Evolutionary conservation across 2,329 filamentous ascomycete genomes (phyloP), one percentile per base, ranked within the genome.

Genomic region (Lachnellula suecica): DNA sequence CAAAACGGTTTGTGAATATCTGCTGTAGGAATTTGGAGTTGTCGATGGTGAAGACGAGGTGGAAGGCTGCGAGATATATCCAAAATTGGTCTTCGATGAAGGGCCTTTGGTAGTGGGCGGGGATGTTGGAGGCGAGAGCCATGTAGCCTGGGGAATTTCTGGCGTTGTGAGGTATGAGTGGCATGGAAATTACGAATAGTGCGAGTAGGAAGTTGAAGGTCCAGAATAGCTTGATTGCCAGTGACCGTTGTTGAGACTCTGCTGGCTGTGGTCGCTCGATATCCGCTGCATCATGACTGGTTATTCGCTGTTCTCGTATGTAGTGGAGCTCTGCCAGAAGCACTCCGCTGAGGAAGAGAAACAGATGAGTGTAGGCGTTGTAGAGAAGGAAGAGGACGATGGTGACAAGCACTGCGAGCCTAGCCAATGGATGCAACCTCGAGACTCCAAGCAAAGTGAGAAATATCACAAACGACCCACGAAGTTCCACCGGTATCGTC

Each of bases 1-100:
- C 80, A 59, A 82, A 74, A 17, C 70, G 70, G 1, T 71, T 73
- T 62, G 83, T 82, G 59, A 85, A 84, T 59, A 84, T 79, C 2
- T 67, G 54, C 67, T 77, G 79, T 9, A 85, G 71, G 74, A 75
- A 79, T 4, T 47, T 11, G 1, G 50, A 55, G 57, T 47, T 70
- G 25, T 70, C 53, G 13, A 59, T 45, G 19, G 35, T 43, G 20
- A 47, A 53, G 10, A 59, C 43, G n/a, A 58, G 44, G 31, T 51
- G 40, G 11, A 54, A 37, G 4, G 55, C 55, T 4, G 42, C 57
- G 24, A 57, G n/a, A 24, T 27, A 50, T 19, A 57, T 52, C 51
- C 54, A 59, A 40, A 59, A 59, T 7, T 49, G 37, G 17, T 54
- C 55, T 20, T 52, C 23, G 22, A 48, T n/a, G 23, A 34, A 52